Conservation (phyloP, 306 rosid genomes). For the Sphenostylis stenocarpa region DNA sequence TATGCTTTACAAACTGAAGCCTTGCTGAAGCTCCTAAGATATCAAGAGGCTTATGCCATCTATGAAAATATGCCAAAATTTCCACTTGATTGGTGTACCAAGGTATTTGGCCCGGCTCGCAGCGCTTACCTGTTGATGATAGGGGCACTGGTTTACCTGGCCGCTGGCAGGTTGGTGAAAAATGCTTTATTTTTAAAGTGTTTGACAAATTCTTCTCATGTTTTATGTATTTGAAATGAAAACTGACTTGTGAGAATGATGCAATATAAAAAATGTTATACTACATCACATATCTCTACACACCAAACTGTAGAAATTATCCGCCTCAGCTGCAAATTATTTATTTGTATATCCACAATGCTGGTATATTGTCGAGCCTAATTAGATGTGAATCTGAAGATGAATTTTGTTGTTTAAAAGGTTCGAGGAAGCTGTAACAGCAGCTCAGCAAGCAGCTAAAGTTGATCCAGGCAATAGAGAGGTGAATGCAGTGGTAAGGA, state of each 20-base stretch:
- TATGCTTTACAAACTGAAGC: constrained; percentile 89
- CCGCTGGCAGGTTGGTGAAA: constrained; percentile 80
- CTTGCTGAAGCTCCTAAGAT: constrained; percentile 64
- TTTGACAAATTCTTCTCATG: background rate
- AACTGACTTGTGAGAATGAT: background rate
- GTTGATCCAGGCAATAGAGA: constrained; percentile 68
- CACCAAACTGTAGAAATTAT: background rate
- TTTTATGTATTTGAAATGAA: background rate
- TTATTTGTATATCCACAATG: background rate
- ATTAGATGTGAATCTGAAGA: constrained; percentile 36
- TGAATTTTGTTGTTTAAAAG: constrained; percentile 41
- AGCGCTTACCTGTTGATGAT: constrained; percentile 58
- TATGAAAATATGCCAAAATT: constrained; percentile 63
- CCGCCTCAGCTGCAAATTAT: background rate
- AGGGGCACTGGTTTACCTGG: constrained; percentile 60
- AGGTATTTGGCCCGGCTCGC: constrained; percentile 54
- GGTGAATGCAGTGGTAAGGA: constrained; percentile 48
- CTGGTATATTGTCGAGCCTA: background rate
- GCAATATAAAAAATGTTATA: background rate
- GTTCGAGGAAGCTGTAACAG: constrained; percentile 74
- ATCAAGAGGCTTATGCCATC: constrained; percentile 64
- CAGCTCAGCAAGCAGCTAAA: constrained; percentile 64
- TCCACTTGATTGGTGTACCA: constrained; percentile 49
- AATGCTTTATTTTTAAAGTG: background rate
- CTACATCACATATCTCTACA: background rate